Evolutionary conservation across 495 filamentous ascomycete genomes (phyloP).

Genomic region (Lindgomyces ingoldianus): DNA sequence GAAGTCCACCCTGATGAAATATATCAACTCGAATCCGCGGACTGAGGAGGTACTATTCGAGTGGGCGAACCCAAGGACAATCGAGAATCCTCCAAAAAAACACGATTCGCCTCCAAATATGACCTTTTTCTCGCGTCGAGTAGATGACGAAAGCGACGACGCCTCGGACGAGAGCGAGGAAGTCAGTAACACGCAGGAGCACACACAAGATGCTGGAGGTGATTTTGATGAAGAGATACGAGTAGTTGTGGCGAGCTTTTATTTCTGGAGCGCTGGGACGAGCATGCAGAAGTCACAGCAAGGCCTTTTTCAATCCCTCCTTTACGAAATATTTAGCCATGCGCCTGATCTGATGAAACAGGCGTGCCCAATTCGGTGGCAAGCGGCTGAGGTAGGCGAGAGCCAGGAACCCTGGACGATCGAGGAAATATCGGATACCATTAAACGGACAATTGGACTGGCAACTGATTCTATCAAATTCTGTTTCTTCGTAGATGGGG

Average conservation of each 20-base stretch:
- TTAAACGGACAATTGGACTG: background rate
- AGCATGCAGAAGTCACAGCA: constrained; percentile 47
- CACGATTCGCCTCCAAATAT: background rate
- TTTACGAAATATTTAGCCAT: constrained; percentile 46
- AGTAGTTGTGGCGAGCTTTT: constrained; percentile 44
- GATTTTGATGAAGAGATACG: background rate
- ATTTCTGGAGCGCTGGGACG: constrained; percentile 51
- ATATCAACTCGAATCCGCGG: background rate
- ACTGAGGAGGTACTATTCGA: background rate
- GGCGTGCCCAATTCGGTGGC: constrained; percentile 13
- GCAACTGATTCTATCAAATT: constrained; percentile 30
- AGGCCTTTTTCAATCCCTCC: constrained; percentile 49
- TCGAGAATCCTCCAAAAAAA: background rate
- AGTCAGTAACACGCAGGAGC: background rate
- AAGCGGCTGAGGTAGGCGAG: constrained; percentile 9
- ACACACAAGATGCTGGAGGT: background rate
- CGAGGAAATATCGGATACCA: background rate
- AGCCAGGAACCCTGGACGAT: background rate
- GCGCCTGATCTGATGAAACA: constrained; percentile 44
- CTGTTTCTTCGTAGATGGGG: constrained; percentile 55
- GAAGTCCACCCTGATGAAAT: constrained; percentile 28
- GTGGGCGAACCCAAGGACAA: background rate
- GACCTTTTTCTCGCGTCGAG: background rate
- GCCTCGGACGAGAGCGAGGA: background rate
- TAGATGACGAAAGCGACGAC: background rate